These are phyloP conservation scores for Royoungia palumana DNA, from an alignment of 768 basidiomycete genomes.

Conservation along the genomic window DNA sequence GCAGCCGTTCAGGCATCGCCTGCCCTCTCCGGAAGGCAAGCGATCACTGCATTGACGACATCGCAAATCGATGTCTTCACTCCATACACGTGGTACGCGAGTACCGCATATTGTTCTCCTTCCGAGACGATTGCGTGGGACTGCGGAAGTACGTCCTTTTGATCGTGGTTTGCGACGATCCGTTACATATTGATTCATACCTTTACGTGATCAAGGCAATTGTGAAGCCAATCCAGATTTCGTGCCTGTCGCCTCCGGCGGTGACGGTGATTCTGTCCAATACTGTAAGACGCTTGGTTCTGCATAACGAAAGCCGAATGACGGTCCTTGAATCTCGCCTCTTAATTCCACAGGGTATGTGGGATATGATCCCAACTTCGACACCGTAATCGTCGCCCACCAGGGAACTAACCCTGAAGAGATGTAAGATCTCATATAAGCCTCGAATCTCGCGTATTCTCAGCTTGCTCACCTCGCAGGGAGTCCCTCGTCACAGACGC, in stretches of 20 bases:
- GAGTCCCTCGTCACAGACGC: conserved; percentile 40
- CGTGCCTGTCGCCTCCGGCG: conserved; percentile 45
- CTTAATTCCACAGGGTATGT: conserved; percentile 43
- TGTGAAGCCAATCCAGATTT: conserved; percentile 48
- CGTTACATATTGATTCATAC: not conserved
- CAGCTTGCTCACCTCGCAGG: conserved; percentile 16
- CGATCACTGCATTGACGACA: conserved; percentile 38
- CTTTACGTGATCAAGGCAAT: conserved; percentile 29
- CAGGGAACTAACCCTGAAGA: conserved; percentile 33
- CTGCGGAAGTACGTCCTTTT: conserved; percentile 46
- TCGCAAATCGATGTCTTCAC: conserved; percentile 43
- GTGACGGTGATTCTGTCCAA: conserved; percentile 40
- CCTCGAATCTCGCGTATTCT: not conserved
- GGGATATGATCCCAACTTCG: conserved; percentile 42
- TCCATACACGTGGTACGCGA: conserved; percentile 50
- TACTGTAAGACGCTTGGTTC: conserved; percentile 33
- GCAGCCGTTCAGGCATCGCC: conserved; percentile 18
- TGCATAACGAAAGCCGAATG: not conserved
- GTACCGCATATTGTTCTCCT: conserved; percentile 47
- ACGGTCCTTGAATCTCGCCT: not conserved
- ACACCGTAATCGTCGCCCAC: conserved; percentile 37
- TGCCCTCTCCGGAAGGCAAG: conserved; percentile 29
- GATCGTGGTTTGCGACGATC: not conserved
- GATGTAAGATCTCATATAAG: conserved; percentile 19
- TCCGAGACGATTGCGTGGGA: conserved; percentile 44